Evolutionary conservation across 2,329 filamentous ascomycete species (phyloP).

Genomic region (Xylariaceae sp.): DNA sequence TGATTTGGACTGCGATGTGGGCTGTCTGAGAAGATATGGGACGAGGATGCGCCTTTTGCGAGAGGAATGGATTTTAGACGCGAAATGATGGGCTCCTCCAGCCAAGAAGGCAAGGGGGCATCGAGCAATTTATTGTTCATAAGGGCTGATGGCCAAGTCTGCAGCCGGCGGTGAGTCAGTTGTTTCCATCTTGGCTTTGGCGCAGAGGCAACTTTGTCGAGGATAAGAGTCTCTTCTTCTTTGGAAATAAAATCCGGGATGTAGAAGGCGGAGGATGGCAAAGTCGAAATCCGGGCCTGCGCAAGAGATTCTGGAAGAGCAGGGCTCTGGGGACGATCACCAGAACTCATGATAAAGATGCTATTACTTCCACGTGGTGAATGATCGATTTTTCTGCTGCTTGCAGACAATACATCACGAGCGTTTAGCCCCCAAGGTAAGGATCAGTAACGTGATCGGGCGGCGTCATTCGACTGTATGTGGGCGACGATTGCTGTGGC

Average conservation of each 20-base stretch:
- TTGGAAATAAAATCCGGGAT: slow-evolving; percentile 77
- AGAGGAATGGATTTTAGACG: slow-evolving; percentile 51
- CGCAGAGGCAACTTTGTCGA: slow-evolving; percentile 62
- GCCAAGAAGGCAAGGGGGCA: slow-evolving; percentile 69
- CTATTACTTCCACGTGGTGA: no score
- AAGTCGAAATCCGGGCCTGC: slow-evolving; percentile 43
- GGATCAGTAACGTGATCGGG: no score
- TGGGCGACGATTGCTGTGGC: no score
- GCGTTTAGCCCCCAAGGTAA: no score
- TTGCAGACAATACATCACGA: no score
- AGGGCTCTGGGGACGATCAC: no score
- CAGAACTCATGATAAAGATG: no score
- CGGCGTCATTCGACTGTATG: no score
- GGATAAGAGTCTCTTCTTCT: slow-evolving; percentile 67
- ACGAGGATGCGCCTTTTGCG: slow-evolving; percentile 18
- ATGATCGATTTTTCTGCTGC: no score
- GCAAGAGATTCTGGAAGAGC: slow-evolving; percentile 46
- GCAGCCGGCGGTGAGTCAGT: slow-evolving; percentile 82
- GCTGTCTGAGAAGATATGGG: slow-evolving; percentile 54
- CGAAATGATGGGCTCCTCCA: slow-evolving; percentile 64
- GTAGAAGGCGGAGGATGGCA: slow-evolving; percentile 73
- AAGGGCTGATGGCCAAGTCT: slow-evolving; percentile 84
- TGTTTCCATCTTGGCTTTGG: slow-evolving; percentile 80
- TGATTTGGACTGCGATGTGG: slow-evolving; percentile 81
- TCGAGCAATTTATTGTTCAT: slow-evolving; percentile 73